Base-by-base conservation (phyloP, 768 basidiomycete genomes). In the Auricularia sp. region DNA sequence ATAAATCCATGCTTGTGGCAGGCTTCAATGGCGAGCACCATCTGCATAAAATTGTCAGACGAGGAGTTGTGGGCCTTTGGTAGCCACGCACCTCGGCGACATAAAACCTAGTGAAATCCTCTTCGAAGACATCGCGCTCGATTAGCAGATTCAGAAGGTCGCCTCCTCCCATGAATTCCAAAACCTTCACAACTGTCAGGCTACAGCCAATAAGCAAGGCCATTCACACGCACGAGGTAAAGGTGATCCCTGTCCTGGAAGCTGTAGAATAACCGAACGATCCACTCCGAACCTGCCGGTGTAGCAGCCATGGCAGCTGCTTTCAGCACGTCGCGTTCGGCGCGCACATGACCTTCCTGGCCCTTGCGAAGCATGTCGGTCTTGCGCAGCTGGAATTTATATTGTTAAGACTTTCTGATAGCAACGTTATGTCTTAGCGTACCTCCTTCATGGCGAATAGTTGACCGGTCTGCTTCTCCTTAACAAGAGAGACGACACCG, bases 371-470 rank as follows among this genome's bases (percentile, higher is more conserved):
- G 82, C 93, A 96, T 94, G 75, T 94, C 92, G 67, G 84, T 84
- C 78, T 92, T 93, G 68, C 91, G 85, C 73, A 92, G 79, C 90
- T 91, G 72, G n/a, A 8, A 29, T n/a, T 10, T 7, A 42, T 42
- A 29, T 54, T 59, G 10, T 13, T 65, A 63, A 71, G 68, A 68
- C 69, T 18, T 66, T 66, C 68, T 63, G 37, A 61, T 65, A 62
- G 67, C 64, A 51, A 70, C 66, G 73, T 63, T 66, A 59, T 64
- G 64, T 68, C 37, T 8, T 5, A 14, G 29, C 21, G 75, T 72
- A 92, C 90, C 88, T 98, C 91, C 75, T 98, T 99, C 92, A 99
- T 98, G 63, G 94, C 94, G 72, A 87, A 98, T 58, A 98, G 79
- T 67, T 85, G 83, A 18, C 92, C 90, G 3, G 86, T 84, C 33